Base-by-base conservation (phyloP, 2,329 filamentous ascomycete genomes). In the Paramyrothecium roridum region DNA sequence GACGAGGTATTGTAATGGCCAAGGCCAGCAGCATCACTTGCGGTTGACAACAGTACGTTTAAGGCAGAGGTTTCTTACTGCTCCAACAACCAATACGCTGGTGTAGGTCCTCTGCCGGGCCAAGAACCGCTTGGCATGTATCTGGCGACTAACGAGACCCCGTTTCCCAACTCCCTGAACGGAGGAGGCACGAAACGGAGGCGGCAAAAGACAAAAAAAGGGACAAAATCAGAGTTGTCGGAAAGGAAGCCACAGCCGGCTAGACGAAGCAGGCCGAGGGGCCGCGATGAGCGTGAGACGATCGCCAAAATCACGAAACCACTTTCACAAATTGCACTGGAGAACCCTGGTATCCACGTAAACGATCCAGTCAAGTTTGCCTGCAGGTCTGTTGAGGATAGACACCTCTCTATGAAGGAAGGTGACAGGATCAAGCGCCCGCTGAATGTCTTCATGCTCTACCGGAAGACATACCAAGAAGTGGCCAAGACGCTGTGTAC, bases 381-480 rank as follows among this genome's bases (percentile, higher is more conserved):
- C 37, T 85, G 88, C 64, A 83, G 93, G 52, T 78, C 89, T 11
- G 73, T 78, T 2, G 86, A 90, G 55, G 80, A 80, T 8, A 84
- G 93, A 55, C 79, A 78, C 50, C 74, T 77, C 54, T 92, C 85
- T 47, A 82, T 84, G 63, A 82, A 85, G 55, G 91, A 87, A 64
- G 77, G 85, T 37, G 90, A 90, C 23, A 92, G 93, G 69, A 83
- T 98, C 62, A 91, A 93, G 65, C 83, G 95, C 30, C 93, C 95
- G 3, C 96, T 97, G 88, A 99, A 99, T 71, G 93, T 91, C 1
- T 99, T 98, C 76, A 96, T 99, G 89, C 79, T 99, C 52, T 99
- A 99, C 71, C 88, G 95, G 46, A 96, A 95, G 61, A 91, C 91
- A 8, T 97, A 91, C 68, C 90, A 96, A 57, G 90, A 95, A 58